Conservation (phyloP, 495 filamentous ascomycete genomes). For the Neurospora sp. region DNA sequence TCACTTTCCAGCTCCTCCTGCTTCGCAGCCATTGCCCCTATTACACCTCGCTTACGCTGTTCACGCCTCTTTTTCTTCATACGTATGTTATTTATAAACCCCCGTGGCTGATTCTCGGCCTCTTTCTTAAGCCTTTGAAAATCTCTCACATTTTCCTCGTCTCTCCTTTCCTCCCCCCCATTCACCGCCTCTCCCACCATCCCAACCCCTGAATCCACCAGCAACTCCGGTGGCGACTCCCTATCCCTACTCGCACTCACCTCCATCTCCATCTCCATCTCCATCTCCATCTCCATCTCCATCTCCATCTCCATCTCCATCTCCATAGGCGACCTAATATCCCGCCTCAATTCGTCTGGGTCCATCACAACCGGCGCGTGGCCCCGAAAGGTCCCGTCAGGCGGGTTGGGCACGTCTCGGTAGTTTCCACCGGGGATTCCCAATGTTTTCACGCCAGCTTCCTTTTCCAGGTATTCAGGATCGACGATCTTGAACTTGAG, state of each 20-base stretch:
- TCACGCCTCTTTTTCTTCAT: background rate
- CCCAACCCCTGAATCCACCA: background rate
- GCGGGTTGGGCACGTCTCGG: background rate
- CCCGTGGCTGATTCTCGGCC: background rate
- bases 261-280: too few relatives aligned
- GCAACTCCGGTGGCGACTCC: too few relatives aligned
- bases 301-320: too few relatives aligned
- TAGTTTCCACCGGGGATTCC: background rate
- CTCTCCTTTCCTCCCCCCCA: background rate
- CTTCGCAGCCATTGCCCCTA: background rate
- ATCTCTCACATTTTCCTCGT: background rate
- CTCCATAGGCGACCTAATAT: background rate
- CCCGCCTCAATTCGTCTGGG: background rate
- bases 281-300: too few relatives aligned
- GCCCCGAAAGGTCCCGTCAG: background rate
- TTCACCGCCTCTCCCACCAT: too few relatives aligned
- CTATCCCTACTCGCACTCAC: too few relatives aligned
- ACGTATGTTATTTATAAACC: background rate
- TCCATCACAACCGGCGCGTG: background rate
- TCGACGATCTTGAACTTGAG: background rate
- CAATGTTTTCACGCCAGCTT: background rate
- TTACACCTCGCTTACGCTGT: background rate
- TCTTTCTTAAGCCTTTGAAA: background rate
- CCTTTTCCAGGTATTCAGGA: background rate
- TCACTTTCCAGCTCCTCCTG: background rate